A percentile compares a stretch with the other conserved stretches of the same genome.
These are phyloP conservation scores for Nicotiana tomentosiformis DNA, from an alignment of 257 asterid genomes.

Conservation along the genomic window DNA sequence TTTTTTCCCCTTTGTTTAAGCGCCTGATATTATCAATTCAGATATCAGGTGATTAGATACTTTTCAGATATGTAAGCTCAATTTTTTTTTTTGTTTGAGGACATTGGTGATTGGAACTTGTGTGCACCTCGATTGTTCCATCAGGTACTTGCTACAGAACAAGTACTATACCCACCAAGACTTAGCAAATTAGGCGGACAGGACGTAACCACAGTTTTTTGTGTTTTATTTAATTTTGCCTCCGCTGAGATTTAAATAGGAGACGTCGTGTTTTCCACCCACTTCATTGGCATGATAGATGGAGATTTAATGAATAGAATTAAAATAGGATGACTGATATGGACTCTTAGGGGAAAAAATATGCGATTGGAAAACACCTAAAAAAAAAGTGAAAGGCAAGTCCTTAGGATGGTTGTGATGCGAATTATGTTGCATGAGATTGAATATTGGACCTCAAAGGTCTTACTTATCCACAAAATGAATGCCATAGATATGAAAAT, in stretches of 20 bases:
- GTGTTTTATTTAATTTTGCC: too few relatives aligned
- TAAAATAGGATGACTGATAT: not conserved
- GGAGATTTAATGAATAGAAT: not conserved
- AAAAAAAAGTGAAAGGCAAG: not conserved
- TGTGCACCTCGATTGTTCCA: too few relatives aligned
- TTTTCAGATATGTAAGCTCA: not conserved
- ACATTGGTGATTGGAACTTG: too few relatives aligned
- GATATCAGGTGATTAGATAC: not conserved
- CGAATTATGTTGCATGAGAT: not conserved
- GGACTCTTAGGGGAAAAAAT: not conserved
- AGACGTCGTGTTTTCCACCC: too few relatives aligned
- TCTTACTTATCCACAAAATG: not conserved
- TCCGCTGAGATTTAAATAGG: too few relatives aligned
- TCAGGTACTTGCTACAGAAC: too few relatives aligned
- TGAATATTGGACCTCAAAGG: not conserved
- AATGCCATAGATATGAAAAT: not conserved
- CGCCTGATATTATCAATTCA: not conserved
- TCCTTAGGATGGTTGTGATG: not conserved
- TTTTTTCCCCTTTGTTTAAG: not conserved
- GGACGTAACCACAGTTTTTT: too few relatives aligned
- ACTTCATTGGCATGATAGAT: not conserved
- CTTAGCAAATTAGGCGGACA: too few relatives aligned
- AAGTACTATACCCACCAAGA: too few relatives aligned
- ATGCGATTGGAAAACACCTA: not conserved
- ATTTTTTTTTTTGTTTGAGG: not conserved